Evolutionary conservation across 2,329 filamentous ascomycete genomes (phyloP).

Genomic region (Pseudogymnoascus sp.): DNA sequence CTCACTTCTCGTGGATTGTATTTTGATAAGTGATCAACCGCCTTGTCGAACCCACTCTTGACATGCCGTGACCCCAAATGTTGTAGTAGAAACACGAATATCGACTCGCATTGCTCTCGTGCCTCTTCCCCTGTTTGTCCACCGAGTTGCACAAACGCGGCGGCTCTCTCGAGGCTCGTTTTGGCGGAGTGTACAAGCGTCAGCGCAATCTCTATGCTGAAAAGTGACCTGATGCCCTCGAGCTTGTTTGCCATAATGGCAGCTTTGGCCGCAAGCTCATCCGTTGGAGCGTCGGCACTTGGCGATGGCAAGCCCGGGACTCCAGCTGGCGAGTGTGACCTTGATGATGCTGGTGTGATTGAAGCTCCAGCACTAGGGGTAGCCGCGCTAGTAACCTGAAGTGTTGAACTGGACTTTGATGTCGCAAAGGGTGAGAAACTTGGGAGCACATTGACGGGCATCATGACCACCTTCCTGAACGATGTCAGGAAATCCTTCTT

Average conservation of each 20-base stretch:
- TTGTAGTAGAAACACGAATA: slow-evolving; percentile 79
- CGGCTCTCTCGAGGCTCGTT: slow-evolving; percentile 75
- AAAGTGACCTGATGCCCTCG: slow-evolving; percentile 89
- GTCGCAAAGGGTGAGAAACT: slow-evolving; percentile 56
- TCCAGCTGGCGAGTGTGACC: slow-evolving; percentile 43
- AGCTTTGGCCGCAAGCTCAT: slow-evolving; percentile 93
- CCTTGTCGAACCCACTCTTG: slow-evolving; percentile 87
- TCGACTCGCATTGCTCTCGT: slow-evolving; percentile 78
- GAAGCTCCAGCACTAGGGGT: slow-evolving; percentile 19
- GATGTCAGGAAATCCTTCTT: slow-evolving; percentile 95
- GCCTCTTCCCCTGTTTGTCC: slow-evolving; percentile 77
- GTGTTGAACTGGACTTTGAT: slow-evolving; percentile 28
- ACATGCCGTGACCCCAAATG: slow-evolving; percentile 83
- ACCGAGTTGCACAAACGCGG: slow-evolving; percentile 73
- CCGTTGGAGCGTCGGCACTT: slow-evolving; percentile 67
- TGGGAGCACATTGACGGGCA: slow-evolving; percentile 87
- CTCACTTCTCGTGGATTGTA: slow-evolving; percentile 85
- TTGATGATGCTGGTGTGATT: slow-evolving; percentile 33
- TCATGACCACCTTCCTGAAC: slow-evolving; percentile 99
- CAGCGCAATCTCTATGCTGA: slow-evolving; percentile 92
- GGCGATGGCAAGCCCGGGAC: slow-evolving; percentile 29
- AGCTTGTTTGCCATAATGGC: slow-evolving; percentile 92
- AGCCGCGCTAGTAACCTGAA: slow-evolving; percentile 15
- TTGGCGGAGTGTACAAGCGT: slow-evolving; percentile 86
- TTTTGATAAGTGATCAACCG: slow-evolving; percentile 79